Base-by-base conservation (phyloP, 208 protist genomes). In the Crithidia thermophila region DNA sequence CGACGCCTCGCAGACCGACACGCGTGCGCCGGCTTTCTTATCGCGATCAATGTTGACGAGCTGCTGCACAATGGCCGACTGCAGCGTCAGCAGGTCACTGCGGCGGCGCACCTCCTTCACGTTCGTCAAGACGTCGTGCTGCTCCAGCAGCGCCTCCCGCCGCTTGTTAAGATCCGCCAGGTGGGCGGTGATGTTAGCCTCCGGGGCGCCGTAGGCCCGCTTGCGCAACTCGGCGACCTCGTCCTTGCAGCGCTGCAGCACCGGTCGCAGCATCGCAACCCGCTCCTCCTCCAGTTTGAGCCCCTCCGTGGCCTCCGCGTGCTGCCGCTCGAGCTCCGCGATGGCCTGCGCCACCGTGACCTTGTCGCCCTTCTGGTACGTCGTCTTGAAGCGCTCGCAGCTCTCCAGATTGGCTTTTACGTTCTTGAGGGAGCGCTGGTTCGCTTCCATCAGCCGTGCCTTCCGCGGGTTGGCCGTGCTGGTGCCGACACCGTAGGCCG, bases 221-320 rank as follows among this genome's bases (percentile, higher is more conserved):
- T 30, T 30, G 18, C 37, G 68, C 7, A 53, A 31, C 13, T 33
- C 31, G 1, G 30, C 43, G 2, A 75, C 14, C 11, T 7, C 60
- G 18, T 75, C 68, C 9, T 40, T 33, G 45, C 68, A 75, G 10
- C 4, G 30, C 68, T 57, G 59, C 52, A 66, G 16, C 4, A 67
- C 33, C 5, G 34, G 23, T 11, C 68, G 68, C 40, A 46, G 11
- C 30, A 49, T 56, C 0, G 45, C 21, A 0, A 42, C 37, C 4
- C 51, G 53, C 28, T 75, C 49, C 20, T 51, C 39, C 52, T 68
- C 52, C 49, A 75, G 7, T 20, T 7, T 20, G 18, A 63, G 16
- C 2, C 18, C 39, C 7, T 30, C 37, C 27, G 13, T 11, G 11
- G 49, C 58, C 39, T 64, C 36, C 14, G n/a, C 45, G 30, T 39